Evolutionary conservation across 768 basidiomycete species (phyloP), one percentile per base, ranked within the genome.

Genomic region (Pisolithus sp.): DNA sequence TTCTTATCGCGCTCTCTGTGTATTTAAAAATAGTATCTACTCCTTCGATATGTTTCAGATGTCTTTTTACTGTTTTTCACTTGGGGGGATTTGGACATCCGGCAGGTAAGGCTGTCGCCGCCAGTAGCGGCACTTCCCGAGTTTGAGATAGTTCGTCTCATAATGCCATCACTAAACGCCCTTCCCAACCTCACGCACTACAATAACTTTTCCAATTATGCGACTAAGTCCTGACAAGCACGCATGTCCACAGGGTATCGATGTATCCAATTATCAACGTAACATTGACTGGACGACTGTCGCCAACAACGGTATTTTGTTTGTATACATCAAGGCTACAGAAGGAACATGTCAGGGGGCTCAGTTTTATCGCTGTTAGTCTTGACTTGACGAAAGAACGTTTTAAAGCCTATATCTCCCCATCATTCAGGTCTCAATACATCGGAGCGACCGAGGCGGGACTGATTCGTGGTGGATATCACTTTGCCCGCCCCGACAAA

Each of bases 281-380:
- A 59, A 55, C 55, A 63, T 85, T 37, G 67, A 82, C 61, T 84
- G 80, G 80, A 67, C 59, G 34, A 69, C 71, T 4, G 77, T 82
- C 55, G 73, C 68, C 54, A 61, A 72, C 12, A 77, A 78, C 53
- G 82, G 80, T 4, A 62, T 82, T 31, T 51, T 68, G 12, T 85
- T 82, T 57, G 79, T 68, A 2, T 85, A 74, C 59, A 83, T 86
- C 74, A 85, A 85, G 61, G 83, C 83, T 7, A 85, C 84, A 3
- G 82, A 85, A 61, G 77, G 77, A 8, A 81, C 72, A n/a, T 60
- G 80, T 81, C 46, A 51, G 70, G 58, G 7, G 45, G 50, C 30
- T 30, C 30, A 1, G 30, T 39, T 48, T 49, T 0, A 5, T 37
- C 10, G 43, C 38, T 36, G 5, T 1, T n/a, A 38, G 12, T 40